Percentiles rank a stretch among this genome's conserved stretches.
These are phyloP conservation scores for Ceratonia siliqua DNA, from an alignment of 306 rosid species.

Conservation along the genomic window DNA sequence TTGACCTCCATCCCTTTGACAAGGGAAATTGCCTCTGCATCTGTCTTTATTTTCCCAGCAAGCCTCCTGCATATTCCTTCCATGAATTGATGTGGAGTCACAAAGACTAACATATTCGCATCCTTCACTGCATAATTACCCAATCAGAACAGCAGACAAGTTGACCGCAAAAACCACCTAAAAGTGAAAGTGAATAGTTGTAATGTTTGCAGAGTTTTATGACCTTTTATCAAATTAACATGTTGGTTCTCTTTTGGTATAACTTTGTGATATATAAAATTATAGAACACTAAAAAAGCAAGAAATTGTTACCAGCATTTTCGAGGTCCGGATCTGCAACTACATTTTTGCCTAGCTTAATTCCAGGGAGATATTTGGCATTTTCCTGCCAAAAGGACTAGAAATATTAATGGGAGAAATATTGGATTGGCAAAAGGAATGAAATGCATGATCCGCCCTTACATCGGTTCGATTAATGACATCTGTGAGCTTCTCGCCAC, in stretches of 20 bases:
- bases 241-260: not conserved
- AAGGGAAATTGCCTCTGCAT: conserved; percentile 92
- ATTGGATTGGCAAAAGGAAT: not conserved
- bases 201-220: not conserved
- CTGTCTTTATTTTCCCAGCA: conserved; percentile 67
- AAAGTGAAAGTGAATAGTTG: not conserved
- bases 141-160: conserved; percentile 39
- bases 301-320: conserved; percentile 60
- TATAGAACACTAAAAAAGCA: not conserved
- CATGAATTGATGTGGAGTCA: conserved; percentile 97
- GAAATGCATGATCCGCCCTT: conserved; percentile 33
- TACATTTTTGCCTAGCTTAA: conserved; percentile 91
- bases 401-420: conserved; percentile 5
- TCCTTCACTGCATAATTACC: conserved; percentile 68
- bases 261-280: not conserved
- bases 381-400: conserved; percentile 63
- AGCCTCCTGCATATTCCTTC: conserved; percentile 89
- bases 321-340: conserved; percentile 90
- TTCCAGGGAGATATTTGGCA: conserved; percentile 89
- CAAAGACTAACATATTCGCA: conserved; percentile 93
- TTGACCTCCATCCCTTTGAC: conserved; percentile 99
- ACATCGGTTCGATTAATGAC: conserved; percentile 85
- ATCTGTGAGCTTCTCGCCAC: conserved; percentile 89
- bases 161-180: not conserved
- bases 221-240: not conserved